Evolutionary conservation across 2,329 filamentous ascomycete genomes (phyloP).

Genomic region (Penicillium paneum): DNA sequence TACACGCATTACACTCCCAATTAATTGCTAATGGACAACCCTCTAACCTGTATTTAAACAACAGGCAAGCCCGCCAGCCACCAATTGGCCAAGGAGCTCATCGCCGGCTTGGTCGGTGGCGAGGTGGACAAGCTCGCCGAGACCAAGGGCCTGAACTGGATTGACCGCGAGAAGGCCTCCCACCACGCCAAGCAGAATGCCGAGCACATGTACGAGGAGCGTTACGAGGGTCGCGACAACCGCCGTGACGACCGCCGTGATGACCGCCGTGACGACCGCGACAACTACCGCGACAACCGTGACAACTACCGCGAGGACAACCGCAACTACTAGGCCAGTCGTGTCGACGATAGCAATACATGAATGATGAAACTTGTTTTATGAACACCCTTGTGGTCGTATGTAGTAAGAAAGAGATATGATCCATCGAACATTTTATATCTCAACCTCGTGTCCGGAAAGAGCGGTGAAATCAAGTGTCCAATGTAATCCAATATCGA

Average conservation of each 20-base stretch:
- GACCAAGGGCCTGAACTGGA: constrained; percentile 63
- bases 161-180: constrained; percentile 59
- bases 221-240: constrained; percentile 47
- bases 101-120: constrained; percentile 68
- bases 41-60: background rate
- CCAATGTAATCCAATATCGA: background rate
- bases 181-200: constrained; percentile 58
- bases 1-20: background rate
- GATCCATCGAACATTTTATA: background rate
- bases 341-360: background rate
- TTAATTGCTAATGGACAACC: background rate
- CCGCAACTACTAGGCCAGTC: constrained; percentile 48
- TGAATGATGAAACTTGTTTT: constrained; percentile 3
- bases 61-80: constrained; percentile 70
- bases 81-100: constrained; percentile 71
- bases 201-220: constrained; percentile 60
- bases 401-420: background rate
- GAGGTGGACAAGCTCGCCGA: constrained; percentile 75
- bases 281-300: no score
- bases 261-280: no score
- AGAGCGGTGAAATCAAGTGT: background rate
- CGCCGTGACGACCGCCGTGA: no score
- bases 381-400: background rate
- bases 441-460: background rate
- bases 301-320: background rate